Evolutionary conservation across 2,329 filamentous ascomycete genomes (phyloP).

Genomic region (Colletotrichum gigasporum): DNA sequence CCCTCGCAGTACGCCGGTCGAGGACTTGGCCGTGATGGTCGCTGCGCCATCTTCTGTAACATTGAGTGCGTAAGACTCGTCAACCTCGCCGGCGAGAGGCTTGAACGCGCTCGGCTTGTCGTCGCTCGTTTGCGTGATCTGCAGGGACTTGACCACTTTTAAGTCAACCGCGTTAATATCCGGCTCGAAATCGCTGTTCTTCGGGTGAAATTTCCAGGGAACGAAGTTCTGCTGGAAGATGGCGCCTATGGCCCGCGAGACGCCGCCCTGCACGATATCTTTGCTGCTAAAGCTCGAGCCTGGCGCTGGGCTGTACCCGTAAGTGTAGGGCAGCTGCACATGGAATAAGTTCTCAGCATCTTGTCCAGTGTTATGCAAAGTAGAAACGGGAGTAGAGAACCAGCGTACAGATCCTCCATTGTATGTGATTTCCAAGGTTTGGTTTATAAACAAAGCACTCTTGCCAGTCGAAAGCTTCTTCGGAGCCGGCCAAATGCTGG

Average conservation of each 20-base stretch:
- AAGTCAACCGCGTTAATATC: constrained; percentile 47
- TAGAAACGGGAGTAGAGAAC: constrained; percentile 42
- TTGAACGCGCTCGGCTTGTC: constrained; percentile 67
- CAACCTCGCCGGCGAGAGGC: constrained; percentile 69
- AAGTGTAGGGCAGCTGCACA: constrained; percentile 58
- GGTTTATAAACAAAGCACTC: constrained; percentile 62
- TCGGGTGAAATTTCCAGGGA: constrained; percentile 80
- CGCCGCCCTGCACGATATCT: constrained; percentile 63
- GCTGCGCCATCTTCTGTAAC: constrained; percentile 67
- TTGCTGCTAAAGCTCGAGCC: constrained; percentile 55
- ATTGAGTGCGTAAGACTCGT: constrained; percentile 79
- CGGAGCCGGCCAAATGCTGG: constrained; percentile 66
- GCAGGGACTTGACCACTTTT: constrained; percentile 66
- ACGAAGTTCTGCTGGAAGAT: constrained; percentile 77
- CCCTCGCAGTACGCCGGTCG: constrained; percentile 76
- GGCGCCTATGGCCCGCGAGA: constrained; percentile 67
- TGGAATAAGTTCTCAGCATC: constrained; percentile 45
- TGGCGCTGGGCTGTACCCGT: constrained; percentile 51
- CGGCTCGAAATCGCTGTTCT: constrained; percentile 74
- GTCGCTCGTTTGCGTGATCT: constrained; percentile 66
- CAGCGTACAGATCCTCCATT: constrained; percentile 66
- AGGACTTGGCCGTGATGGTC: constrained; percentile 71
- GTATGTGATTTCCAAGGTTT: constrained; percentile 63
- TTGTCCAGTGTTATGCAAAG: constrained; percentile 29
- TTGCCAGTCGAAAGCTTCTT: constrained; percentile 60